Conservation (phyloP, 2,329 filamentous ascomycete genomes). For the Sordariomycetes sp. region DNA sequence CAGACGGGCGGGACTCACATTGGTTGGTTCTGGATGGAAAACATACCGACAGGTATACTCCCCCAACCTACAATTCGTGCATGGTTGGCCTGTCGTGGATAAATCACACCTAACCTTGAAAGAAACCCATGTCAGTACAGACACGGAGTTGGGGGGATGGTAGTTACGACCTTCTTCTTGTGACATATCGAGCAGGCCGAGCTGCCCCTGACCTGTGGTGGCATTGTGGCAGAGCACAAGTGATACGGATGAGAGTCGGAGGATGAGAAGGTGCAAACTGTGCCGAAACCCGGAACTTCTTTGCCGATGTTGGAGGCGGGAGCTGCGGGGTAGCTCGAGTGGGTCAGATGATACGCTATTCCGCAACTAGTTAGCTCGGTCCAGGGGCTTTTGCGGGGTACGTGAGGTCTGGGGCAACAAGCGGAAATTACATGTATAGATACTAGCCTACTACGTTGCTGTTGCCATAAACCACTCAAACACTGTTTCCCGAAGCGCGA, state of each 20-base stretch:
- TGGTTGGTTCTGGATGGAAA: background rate
- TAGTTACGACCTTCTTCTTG: background rate
- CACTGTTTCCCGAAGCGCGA: too few relatives aligned
- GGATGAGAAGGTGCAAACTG: background rate
- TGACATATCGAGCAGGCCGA: background rate
- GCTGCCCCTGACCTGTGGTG: background rate
- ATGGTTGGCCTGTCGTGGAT: background rate
- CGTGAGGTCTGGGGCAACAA: too few relatives aligned
- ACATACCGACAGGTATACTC: background rate
- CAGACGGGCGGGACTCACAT: background rate
- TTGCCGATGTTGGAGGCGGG: too few relatives aligned
- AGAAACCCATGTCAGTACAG: too few relatives aligned
- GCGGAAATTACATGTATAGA: too few relatives aligned
- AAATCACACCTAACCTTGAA: background rate
- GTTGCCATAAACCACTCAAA: too few relatives aligned
- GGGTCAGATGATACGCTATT: too few relatives aligned
- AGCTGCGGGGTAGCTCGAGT: too few relatives aligned
- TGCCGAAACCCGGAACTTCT: background rate
- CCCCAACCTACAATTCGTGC: background rate
- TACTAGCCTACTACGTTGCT: too few relatives aligned
- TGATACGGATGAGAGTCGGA: background rate
- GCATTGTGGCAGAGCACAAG: background rate
- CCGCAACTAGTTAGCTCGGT: background rate
- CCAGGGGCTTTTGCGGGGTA: background rate
- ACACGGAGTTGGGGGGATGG: too few relatives aligned